These are phyloP conservation scores for Clausena lansium DNA, from an alignment of 345 rosid genomes.

Conservation along the genomic window DNA sequence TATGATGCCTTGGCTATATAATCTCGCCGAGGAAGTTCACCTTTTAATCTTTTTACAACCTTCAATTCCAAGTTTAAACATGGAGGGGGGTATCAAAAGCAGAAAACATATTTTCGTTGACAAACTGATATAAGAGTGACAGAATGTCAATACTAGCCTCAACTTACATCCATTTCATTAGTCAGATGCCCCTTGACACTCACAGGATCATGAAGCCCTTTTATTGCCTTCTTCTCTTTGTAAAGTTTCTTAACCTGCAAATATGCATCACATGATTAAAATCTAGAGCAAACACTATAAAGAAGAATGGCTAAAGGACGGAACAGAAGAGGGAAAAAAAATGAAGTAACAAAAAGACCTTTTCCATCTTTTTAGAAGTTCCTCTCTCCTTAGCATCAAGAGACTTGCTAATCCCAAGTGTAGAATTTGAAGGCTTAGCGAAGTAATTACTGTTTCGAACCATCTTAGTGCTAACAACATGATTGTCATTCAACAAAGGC, in stretches of 20 bases:
- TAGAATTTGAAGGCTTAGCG: slow-evolving; percentile 41
- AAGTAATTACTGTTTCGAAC: slow-evolving; percentile 38
- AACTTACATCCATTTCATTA: slow-evolving; percentile 50
- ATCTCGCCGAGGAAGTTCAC: slow-evolving; percentile 41
- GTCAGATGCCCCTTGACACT: slow-evolving; percentile 28
- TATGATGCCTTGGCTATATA: slow-evolving; percentile 36
- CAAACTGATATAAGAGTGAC: not conserved
- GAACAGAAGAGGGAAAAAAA: not conserved
- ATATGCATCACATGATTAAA: not conserved
- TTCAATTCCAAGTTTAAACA: slow-evolving; percentile 28
- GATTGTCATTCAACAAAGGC: slow-evolving; percentile 33
- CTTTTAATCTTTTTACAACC: slow-evolving; percentile 44
- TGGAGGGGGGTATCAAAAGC: slow-evolving; percentile 2
- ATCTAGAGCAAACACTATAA: slow-evolving; percentile 1
- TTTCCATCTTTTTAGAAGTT: slow-evolving; percentile 37
- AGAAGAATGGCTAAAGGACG: not conserved
- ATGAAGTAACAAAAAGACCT: slow-evolving; percentile 30
- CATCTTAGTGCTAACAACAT: slow-evolving; percentile 23
- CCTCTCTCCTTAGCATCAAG: slow-evolving; percentile 43
- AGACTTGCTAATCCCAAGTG: slow-evolving; percentile 37
- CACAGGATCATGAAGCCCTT: slow-evolving; percentile 29
- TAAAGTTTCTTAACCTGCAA: slow-evolving; percentile 45
- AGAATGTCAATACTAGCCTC: not conserved
- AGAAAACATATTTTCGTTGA: not conserved
- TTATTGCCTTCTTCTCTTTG: slow-evolving; percentile 36